Percentiles rank a stretch among this genome's conserved stretches.
Evolutionary conservation across 2,329 filamentous ascomycete species (phyloP).

Genomic region (Corynespora cassiicola): DNA sequence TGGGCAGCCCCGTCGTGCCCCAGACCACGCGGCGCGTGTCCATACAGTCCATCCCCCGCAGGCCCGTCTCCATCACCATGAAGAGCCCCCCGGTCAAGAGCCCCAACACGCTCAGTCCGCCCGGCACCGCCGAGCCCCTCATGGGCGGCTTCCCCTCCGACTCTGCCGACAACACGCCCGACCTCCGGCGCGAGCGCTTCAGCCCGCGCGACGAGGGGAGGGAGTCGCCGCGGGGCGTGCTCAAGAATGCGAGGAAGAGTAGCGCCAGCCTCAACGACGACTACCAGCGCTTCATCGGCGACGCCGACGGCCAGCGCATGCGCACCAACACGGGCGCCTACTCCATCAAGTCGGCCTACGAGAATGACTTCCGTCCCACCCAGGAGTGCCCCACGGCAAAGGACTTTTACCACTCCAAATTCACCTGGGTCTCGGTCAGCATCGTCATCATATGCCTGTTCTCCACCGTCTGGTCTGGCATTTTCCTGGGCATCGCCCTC

Average conservation of each 20-base stretch:
- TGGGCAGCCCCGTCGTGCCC: constrained; percentile 24
- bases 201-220: constrained; percentile 31
- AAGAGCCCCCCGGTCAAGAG: constrained; percentile 27
- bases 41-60: constrained; percentile 30
- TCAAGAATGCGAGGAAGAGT: constrained; percentile 24
- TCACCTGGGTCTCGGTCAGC: constrained; percentile 56
- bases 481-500: constrained; percentile 71
- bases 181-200: constrained; percentile 38
- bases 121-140: constrained; percentile 35
- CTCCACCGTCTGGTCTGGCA: constrained; percentile 67
- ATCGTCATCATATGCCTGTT: constrained; percentile 61
- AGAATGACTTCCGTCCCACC: constrained; percentile 42
- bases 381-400: constrained; percentile 44
- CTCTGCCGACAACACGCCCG: constrained; percentile 37
- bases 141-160: constrained; percentile 31
- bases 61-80: constrained; percentile 20
- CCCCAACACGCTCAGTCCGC: constrained; percentile 28
- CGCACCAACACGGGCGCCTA: constrained; percentile 30
- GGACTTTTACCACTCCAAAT: constrained; percentile 46
- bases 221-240: constrained; percentile 30
- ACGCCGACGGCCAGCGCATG: no score
- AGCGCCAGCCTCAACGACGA: constrained; percentile 28
- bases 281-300: no score
- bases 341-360: constrained; percentile 44
- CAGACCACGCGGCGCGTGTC: constrained; percentile 17